phyloP scores from a whole-genome alignment of 495 filamentous ascomycete genomes.

The Choiromyces venosus region DNA sequence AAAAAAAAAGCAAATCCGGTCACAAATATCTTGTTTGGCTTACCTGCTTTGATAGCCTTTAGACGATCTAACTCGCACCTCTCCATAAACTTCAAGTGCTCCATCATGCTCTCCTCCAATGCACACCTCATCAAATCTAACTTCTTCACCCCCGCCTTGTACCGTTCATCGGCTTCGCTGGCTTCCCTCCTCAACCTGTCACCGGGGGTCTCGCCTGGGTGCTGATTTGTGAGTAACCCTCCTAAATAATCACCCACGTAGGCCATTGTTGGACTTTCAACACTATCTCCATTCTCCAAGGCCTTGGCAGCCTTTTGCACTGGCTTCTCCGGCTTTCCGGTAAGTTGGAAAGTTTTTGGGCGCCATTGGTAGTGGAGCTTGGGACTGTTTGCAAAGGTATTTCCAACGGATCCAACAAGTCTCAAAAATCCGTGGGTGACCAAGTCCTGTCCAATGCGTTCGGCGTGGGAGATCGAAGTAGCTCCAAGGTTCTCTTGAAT shows the following conservation, averaged over 20 bases:
- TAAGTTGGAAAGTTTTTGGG: conserved; percentile 78
- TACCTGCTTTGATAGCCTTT: conserved; percentile 84
- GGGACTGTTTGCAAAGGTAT: conserved; percentile 91
- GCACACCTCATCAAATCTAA: conserved; percentile 87
- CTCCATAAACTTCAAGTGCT: conserved; percentile 92
- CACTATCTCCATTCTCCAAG: conserved; percentile 43
- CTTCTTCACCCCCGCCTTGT: conserved; percentile 77
- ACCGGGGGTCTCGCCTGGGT: conserved; percentile 83
- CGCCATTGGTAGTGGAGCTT: conserved; percentile 98
- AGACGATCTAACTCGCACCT: conserved; percentile 93
- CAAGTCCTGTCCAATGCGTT: conserved; percentile 89
- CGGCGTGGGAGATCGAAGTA: conserved; percentile 76
- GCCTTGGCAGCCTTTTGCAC: conserved; percentile 34
- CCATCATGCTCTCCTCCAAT: conserved; percentile 87
- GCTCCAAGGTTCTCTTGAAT: conserved; percentile 81
- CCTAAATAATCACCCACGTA: conserved; percentile 78
- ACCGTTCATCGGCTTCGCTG: conserved; percentile 83
- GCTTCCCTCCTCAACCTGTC: conserved; percentile 86
- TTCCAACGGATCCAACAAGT: conserved; percentile 89
- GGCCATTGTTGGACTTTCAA: conserved; percentile 49
- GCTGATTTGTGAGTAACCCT: conserved; percentile 79
- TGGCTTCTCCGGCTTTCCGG: conserved; percentile 76
- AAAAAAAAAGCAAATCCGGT: neutral
- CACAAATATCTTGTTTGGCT: neutral
- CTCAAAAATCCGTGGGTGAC: conserved; percentile 80